These are phyloP conservation scores for Acidiella bohemica DNA, from an alignment of 495 filamentous ascomycete species.

Conservation along the genomic window DNA sequence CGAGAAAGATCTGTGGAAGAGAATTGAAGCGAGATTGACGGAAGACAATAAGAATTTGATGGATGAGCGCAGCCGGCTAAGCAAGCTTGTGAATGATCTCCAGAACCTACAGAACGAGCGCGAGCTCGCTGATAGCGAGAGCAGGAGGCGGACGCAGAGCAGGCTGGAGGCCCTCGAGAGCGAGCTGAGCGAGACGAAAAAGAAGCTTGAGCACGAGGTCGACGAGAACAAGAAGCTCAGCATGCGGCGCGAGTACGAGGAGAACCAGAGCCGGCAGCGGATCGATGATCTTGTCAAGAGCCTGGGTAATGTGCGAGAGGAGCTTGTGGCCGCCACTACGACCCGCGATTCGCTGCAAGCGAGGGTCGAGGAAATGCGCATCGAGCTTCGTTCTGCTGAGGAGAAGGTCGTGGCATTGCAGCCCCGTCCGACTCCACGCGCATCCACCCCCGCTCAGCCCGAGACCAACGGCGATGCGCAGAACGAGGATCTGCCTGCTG, in stretches of 20 bases:
- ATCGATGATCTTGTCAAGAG: constrained; percentile 81
- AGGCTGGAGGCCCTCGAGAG: constrained; percentile 63
- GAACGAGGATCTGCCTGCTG: constrained; percentile 45
- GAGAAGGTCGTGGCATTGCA: constrained; percentile 71
- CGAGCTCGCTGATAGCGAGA: constrained; percentile 72
- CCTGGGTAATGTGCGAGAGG: constrained; percentile 64
- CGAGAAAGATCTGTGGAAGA: constrained; percentile 82
- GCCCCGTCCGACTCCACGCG: constrained; percentile 50
- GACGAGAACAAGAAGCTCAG: constrained; percentile 69
- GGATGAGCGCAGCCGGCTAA: constrained; percentile 69
- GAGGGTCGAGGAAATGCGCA: constrained; percentile 72
- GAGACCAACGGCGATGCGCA: constrained; percentile 23
- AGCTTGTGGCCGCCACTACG: constrained; percentile 69
- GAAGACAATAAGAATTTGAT: constrained; percentile 75
- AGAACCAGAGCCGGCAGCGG: constrained; percentile 45
- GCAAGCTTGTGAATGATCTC: constrained; percentile 60
- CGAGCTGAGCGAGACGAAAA: constrained; percentile 64
- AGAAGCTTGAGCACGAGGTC: constrained; percentile 67
- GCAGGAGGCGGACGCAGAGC: constrained; percentile 57
- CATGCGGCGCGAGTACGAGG: constrained; percentile 75
- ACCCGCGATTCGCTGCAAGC: constrained; percentile 75
- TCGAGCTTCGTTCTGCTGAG: constrained; percentile 76
- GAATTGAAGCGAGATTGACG: constrained; percentile 70
- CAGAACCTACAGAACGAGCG: constrained; percentile 83
- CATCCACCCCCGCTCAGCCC: constrained; percentile 26